These are phyloP conservation scores for Phytopythium delawarense DNA, from an alignment of 352 stramenopile genomes.

Conservation along the genomic window DNA sequence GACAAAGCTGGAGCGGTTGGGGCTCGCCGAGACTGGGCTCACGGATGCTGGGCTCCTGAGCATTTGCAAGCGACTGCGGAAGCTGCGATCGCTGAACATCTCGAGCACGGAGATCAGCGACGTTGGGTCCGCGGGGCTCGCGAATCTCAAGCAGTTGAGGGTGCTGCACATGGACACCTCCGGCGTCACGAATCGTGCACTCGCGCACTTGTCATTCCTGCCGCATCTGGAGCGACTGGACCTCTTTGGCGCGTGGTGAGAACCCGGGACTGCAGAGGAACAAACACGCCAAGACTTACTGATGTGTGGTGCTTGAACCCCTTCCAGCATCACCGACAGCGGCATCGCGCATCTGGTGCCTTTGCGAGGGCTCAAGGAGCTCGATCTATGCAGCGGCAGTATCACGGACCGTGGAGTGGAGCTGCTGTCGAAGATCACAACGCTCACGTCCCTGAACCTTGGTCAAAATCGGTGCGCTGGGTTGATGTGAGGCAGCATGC, in stretches of 20 bases:
- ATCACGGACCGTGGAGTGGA: slow-evolving; percentile 71
- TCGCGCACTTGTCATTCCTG: slow-evolving; percentile 53
- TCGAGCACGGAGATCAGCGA: slow-evolving; percentile 74
- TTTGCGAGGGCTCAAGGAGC: slow-evolving; percentile 44
- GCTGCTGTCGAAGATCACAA: slow-evolving; percentile 70
- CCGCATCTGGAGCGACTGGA: slow-evolving; percentile 53
- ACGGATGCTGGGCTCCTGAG: slow-evolving; percentile 53
- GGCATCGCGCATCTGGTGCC: slow-evolving; percentile 57
- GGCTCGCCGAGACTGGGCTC: slow-evolving; percentile 53
- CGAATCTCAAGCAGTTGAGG: slow-evolving; percentile 45
- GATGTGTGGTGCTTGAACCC: not conserved
- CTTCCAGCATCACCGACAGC: slow-evolving; percentile 56
- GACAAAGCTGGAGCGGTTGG: slow-evolving; percentile 43
- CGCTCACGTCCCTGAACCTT: slow-evolving; percentile 70
- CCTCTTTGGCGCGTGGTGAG: slow-evolving; percentile 73
- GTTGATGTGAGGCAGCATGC: not conserved
- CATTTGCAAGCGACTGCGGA: slow-evolving; percentile 44
- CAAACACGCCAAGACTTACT: not conserved
- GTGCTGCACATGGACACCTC: slow-evolving; percentile 60
- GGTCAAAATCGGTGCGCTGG: slow-evolving; percentile 65
- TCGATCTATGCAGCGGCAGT: slow-evolving; percentile 62
- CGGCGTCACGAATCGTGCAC: slow-evolving; percentile 57
- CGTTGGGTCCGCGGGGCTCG: slow-evolving; percentile 38
- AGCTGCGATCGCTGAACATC: slow-evolving; percentile 55
- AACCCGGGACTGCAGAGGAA: not conserved